Evolutionary conservation across 768 basidiomycete species (phyloP).

Genomic region (Collybiopsis luxurians): DNA sequence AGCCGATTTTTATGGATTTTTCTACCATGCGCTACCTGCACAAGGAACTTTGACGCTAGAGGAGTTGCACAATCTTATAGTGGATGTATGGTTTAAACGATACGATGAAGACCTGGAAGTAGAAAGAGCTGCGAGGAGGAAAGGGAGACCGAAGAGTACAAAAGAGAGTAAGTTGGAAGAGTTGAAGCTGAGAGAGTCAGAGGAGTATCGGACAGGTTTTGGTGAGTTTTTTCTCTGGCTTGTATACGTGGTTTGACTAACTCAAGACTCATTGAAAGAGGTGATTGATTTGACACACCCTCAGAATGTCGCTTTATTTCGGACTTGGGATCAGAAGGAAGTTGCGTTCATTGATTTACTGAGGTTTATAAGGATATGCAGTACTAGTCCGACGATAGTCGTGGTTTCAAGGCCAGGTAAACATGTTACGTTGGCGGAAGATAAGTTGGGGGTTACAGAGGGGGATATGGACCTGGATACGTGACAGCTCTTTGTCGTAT

Average conservation of each 20-base stretch:
- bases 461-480: not conserved
- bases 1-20: slow-evolving; percentile 77
- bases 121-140: slow-evolving; percentile 60
- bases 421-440: slow-evolving; percentile 36
- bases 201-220: slow-evolving; percentile 77
- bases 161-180: slow-evolving; percentile 71
- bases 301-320: slow-evolving; percentile 67
- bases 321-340: slow-evolving; percentile 78
- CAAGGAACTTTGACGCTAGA: slow-evolving; percentile 54
- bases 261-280: slow-evolving; percentile 40
- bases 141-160: slow-evolving; percentile 72
- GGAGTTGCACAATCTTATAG: slow-evolving; percentile 63
- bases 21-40: slow-evolving; percentile 67
- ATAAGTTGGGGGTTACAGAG: not conserved
- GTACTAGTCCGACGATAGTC: slow-evolving; percentile 41
- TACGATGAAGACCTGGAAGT: slow-evolving; percentile 62
- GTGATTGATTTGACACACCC: slow-evolving; percentile 75
- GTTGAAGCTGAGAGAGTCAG: slow-evolving; percentile 60
- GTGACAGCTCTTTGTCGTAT: not conserved
- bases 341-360: slow-evolving; percentile 66
- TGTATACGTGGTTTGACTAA: too few relatives aligned
- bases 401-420: slow-evolving; percentile 61
- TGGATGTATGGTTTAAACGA: slow-evolving; percentile 71
- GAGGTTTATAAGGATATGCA: slow-evolving; percentile 75
- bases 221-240: slow-evolving; percentile 44